A percentile compares a stretch with the other conserved stretches of the same genome.
Evolutionary conservation across 2,329 filamentous ascomycete genomes (phyloP).

Genomic region (Paraphoma chrysanthemicola): DNA sequence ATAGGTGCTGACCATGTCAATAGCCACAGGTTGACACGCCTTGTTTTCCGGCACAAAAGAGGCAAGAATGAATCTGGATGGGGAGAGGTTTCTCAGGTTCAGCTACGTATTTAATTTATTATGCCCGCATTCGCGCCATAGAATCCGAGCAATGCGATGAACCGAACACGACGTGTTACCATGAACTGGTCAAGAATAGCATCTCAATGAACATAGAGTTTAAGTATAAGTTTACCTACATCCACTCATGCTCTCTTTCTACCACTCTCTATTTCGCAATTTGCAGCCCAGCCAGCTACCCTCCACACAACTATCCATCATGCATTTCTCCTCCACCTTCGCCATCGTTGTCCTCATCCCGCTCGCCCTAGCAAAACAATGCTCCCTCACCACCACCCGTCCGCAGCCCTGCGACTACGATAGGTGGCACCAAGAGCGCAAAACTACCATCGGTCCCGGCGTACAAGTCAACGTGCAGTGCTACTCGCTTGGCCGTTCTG

Average conservation of each 20-base stretch:
- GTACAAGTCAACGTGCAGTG: conserved; percentile 2
- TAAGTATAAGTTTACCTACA: too few relatives aligned
- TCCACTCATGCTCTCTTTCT: too few relatives aligned
- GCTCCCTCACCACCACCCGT: neutral
- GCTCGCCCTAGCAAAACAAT: conserved; percentile 1
- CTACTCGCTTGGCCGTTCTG: neutral
- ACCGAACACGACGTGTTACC: conserved; percentile 2
- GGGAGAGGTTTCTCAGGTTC: neutral
- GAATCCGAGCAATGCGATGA: conserved; percentile 6
- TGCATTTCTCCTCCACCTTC: neutral
- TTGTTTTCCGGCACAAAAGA: neutral
- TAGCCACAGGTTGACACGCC: neutral
- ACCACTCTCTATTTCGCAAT: too few relatives aligned
- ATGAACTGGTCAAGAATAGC: neutral
- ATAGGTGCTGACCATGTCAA: conserved; percentile 11
- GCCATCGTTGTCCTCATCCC: neutral
- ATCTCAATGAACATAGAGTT: neutral
- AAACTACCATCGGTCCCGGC: neutral
- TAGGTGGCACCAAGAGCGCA: conserved; percentile 7
- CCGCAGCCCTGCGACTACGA: conserved; percentile 4
- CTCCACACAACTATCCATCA: neutral
- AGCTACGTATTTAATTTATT: conserved; percentile 1
- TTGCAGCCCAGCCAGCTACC: too few relatives aligned
- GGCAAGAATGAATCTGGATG: neutral
- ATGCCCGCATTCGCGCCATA: neutral